These are phyloP conservation scores for Endothia cerciana DNA, from an alignment of 2,329 filamentous ascomycete genomes.

Conservation along the genomic window DNA sequence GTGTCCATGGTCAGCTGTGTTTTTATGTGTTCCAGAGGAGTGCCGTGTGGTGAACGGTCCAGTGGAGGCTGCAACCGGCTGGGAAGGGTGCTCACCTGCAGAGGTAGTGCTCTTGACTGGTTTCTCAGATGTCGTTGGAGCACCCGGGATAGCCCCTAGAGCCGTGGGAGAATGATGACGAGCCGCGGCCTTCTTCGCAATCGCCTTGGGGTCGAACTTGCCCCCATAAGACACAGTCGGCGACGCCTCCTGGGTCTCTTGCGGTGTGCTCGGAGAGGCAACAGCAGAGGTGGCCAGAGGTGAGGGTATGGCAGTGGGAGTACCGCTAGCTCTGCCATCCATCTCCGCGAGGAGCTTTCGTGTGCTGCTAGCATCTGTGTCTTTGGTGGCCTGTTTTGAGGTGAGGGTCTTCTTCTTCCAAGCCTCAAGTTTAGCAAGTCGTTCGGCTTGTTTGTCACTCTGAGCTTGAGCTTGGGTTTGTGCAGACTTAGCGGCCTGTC, in stretches of 20 bases:
- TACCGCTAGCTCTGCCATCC: constrained; percentile 67
- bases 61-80: background rate
- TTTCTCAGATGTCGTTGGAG: constrained; percentile 34
- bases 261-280: constrained; percentile 51
- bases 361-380: constrained; percentile 69
- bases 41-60: background rate
- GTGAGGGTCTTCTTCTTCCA: constrained; percentile 92
- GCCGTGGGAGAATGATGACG: constrained; percentile 59
- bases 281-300: constrained; percentile 54
- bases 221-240: constrained; percentile 68
- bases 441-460: constrained; percentile 77
- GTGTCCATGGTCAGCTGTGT: background rate
- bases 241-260: constrained; percentile 52
- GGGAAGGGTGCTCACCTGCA: constrained; percentile 1
- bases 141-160: constrained; percentile 52
- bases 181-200: constrained; percentile 76
- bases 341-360: constrained; percentile 73
- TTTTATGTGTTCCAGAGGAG: no score
- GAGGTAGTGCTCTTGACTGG: constrained; percentile 34
- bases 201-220: constrained; percentile 86
- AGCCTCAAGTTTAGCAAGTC: constrained; percentile 79
- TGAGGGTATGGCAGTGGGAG: constrained; percentile 36
- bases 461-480: constrained; percentile 61
- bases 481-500: constrained; percentile 58
- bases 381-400: constrained; percentile 65